These are phyloP conservation scores for Fraxinus angustifolia DNA, from an alignment of 305 asterid genomes.

Conservation along the genomic window DNA sequence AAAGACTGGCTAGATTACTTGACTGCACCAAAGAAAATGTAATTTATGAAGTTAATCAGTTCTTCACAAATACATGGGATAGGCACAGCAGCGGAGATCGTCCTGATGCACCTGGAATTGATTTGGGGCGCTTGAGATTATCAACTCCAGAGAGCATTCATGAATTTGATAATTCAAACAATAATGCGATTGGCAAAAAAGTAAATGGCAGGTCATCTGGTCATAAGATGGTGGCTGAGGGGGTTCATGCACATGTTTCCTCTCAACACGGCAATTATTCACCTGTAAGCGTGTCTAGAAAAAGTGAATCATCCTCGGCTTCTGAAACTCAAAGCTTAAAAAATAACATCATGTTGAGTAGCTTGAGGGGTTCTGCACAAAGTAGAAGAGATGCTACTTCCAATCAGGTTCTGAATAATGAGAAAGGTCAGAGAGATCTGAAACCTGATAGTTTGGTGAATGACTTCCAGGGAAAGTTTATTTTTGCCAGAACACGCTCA, in stretches of 20 bases:
- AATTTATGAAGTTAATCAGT: slow-evolving; percentile 68
- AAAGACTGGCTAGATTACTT: slow-evolving; percentile 64
- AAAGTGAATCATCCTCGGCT: slow-evolving; percentile 37
- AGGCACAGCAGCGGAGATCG: slow-evolving; percentile 79
- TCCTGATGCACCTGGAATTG: slow-evolving; percentile 72
- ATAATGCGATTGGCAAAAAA: slow-evolving; percentile 31
- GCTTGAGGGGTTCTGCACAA: slow-evolving; percentile 39
- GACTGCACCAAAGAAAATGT: slow-evolving; percentile 66
- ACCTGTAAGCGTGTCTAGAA: slow-evolving; percentile 32
- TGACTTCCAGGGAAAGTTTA: slow-evolving; percentile 59
- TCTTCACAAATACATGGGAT: slow-evolving; percentile 79
- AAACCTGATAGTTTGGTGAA: slow-evolving; percentile 53
- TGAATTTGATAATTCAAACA: slow-evolving; percentile 36
- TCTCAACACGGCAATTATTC: slow-evolving; percentile 41
- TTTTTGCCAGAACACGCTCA: slow-evolving; percentile 78
- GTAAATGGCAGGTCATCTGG: slow-evolving; percentile 36
- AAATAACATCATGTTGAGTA: slow-evolving; percentile 39
- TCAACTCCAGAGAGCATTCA: slow-evolving; percentile 35
- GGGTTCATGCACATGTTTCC: slow-evolving; percentile 31
- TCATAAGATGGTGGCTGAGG: slow-evolving; percentile 33
- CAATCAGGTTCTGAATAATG: slow-evolving; percentile 40
- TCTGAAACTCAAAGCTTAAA: slow-evolving; percentile 47
- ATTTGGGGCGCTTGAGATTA: slow-evolving; percentile 36
- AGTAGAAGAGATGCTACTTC: slow-evolving; percentile 38
- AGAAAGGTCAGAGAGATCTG: slow-evolving; percentile 50